These are phyloP conservation scores for Aspergillus haitiensis DNA, from an alignment of 495 filamentous ascomycete genomes.

Conservation along the genomic window DNA sequence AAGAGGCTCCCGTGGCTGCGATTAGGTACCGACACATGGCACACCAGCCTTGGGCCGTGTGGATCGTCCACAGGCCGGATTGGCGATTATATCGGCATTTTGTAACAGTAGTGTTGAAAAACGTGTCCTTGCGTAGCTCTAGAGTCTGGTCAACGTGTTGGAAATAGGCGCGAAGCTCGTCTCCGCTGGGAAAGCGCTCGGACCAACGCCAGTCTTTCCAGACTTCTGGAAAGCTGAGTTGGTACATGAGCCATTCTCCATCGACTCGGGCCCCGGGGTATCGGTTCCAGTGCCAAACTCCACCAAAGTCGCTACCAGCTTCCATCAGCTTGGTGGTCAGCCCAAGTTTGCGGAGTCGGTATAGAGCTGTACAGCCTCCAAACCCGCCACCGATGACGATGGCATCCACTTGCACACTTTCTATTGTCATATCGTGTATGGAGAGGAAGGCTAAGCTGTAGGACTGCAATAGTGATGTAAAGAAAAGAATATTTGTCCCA, in stretches of 20 bases:
- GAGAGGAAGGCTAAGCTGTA: no score
- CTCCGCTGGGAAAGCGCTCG: constrained; percentile 49
- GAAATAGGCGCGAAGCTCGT: constrained; percentile 56
- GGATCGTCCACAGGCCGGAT: constrained; percentile 30
- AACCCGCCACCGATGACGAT: constrained; percentile 40
- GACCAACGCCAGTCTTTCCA: constrained; percentile 56
- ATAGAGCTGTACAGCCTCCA: constrained; percentile 39
- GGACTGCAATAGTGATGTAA: no score
- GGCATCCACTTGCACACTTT: constrained; percentile 24
- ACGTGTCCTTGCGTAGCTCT: constrained; percentile 51
- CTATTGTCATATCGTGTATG: neutral
- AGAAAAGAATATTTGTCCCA: neutral
- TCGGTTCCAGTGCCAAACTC: constrained; percentile 55
- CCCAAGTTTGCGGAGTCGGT: constrained; percentile 47
- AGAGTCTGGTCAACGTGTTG: constrained; percentile 53
- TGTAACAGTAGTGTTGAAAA: constrained; percentile 53
- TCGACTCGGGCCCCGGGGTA: constrained; percentile 56
- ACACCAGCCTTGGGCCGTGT: constrained; percentile 17
- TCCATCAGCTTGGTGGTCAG: constrained; percentile 45
- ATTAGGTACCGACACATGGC: constrained; percentile 32
- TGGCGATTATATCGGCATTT: constrained; percentile 44
- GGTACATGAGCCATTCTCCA: constrained; percentile 51
- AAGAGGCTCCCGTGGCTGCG: constrained; percentile 24
- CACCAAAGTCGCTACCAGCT: constrained; percentile 47
- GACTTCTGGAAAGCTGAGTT: constrained; percentile 51